A percentile compares a stretch with the other conserved stretches of the same genome.
phyloP scores from a whole-genome alignment of 768 basidiomycete species.

The Suillus paluster region DNA sequence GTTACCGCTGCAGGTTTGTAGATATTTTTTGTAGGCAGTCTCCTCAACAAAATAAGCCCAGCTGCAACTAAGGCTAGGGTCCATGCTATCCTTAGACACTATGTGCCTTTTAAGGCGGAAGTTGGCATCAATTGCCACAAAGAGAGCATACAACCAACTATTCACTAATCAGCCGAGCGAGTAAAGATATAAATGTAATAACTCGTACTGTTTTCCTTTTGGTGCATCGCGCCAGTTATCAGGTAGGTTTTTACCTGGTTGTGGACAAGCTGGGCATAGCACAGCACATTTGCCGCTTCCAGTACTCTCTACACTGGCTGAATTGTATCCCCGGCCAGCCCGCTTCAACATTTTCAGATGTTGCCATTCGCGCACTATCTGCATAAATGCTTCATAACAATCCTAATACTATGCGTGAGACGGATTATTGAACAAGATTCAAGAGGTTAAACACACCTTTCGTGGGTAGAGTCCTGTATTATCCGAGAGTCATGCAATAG shows the following conservation, averaged over 20 bases:
- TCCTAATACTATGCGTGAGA: conserved; percentile 7
- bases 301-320: conserved; percentile 5
- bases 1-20: conserved; percentile 18
- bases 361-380: conserved; percentile 16
- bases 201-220: neutral
- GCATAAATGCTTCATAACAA: conserved; percentile 15
- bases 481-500: conserved; percentile 25
- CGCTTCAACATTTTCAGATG: conserved; percentile 20
- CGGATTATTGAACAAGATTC: too few relatives aligned
- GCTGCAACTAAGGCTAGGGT: conserved; percentile 33
- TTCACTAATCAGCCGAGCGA: neutral
- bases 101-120: conserved; percentile 33
- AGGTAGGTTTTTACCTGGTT: conserved; percentile 11
- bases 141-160: conserved; percentile 33
- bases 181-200: conserved; percentile 1
- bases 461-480: neutral
- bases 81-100: conserved; percentile 26
- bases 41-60: conserved; percentile 32
- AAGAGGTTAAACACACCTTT: too few relatives aligned
- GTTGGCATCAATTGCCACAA: conserved; percentile 38
- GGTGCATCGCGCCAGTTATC: neutral
- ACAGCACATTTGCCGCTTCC: neutral
- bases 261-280: conserved; percentile 10
- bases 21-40: conserved; percentile 17
- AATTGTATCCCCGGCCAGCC: neutral